These are phyloP conservation scores for Graphilbum ipis-grandicollis DNA, from an alignment of 2,329 filamentous ascomycete genomes.

Conservation along the genomic window DNA sequence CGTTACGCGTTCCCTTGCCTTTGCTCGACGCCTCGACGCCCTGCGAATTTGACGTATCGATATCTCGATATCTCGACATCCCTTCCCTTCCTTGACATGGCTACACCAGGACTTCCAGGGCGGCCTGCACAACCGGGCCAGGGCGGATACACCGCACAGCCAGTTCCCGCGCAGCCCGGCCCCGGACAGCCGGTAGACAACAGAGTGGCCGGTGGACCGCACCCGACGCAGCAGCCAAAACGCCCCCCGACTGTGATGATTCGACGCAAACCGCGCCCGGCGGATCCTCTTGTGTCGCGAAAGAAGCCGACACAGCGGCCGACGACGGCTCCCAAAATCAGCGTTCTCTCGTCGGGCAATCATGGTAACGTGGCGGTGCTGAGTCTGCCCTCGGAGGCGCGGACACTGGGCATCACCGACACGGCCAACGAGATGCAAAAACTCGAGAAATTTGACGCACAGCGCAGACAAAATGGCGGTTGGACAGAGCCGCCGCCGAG, in stretches of 20 bases:
- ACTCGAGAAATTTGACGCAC: constrained; percentile 20
- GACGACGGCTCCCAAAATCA: constrained; percentile 9
- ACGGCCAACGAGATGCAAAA: constrained; percentile 10
- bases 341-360: constrained; percentile 6
- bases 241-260: constrained; percentile 16
- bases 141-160: too few species aligned
- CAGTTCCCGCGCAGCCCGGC: too few species aligned
- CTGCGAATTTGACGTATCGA: too few species aligned
- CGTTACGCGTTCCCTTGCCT: too few species aligned
- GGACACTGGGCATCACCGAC: constrained; percentile 5
- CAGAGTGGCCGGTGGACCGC: background rate
- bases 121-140: too few species aligned
- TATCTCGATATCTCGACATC: too few species aligned
- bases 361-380: constrained; percentile 4
- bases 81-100: too few species aligned
- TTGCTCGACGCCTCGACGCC: too few species aligned
- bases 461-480: constrained; percentile 31
- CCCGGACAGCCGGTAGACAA: constrained; percentile 1
- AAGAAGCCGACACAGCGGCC: constrained; percentile 29
- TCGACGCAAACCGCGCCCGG: constrained; percentile 28
- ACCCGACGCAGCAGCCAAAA: constrained; percentile 12
- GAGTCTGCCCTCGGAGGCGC: constrained; percentile 8
- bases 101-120: too few species aligned
- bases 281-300: constrained; percentile 47
- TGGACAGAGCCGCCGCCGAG: constrained; percentile 36